Evolutionary conservation across 2,329 filamentous ascomycete genomes (phyloP).

Genomic region (Venturia nashicola): DNA sequence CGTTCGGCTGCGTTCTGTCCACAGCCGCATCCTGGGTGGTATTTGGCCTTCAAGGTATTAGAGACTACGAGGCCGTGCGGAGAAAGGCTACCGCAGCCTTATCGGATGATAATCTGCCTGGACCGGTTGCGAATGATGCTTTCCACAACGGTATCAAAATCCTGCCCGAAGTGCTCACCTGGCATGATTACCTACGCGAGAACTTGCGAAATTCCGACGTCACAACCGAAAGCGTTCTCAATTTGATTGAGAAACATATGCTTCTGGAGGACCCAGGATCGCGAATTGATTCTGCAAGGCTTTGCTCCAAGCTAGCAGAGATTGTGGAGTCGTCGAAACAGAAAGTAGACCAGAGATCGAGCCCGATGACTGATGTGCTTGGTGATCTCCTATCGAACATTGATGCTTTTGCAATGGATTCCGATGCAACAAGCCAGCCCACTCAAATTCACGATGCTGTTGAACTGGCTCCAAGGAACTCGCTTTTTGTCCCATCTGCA

Average conservation of each 20-base stretch:
- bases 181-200: background rate
- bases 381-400: background rate
- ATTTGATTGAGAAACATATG: conserved; percentile 7
- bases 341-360: background rate
- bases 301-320: background rate
- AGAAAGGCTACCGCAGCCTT: background rate
- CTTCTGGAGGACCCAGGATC: background rate
- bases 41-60: conserved; percentile 11
- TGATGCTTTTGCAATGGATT: background rate
- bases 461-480: background rate
- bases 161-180: conserved; percentile 3
- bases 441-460: background rate
- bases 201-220: background rate
- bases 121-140: background rate
- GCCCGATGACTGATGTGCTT: background rate
- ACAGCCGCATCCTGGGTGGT: conserved; percentile 16
- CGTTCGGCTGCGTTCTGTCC: conserved; percentile 17
- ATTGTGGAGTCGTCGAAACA: background rate
- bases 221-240: conserved; percentile 3
- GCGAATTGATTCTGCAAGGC: background rate
- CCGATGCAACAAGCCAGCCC: background rate
- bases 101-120: background rate
- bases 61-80: conserved; percentile 11
- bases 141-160: conserved; percentile 7
- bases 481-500: background rate